Evolutionary conservation across 192 early-diverging fungal genomes (phyloP).

Genomic region (Coemansia sp.): DNA sequence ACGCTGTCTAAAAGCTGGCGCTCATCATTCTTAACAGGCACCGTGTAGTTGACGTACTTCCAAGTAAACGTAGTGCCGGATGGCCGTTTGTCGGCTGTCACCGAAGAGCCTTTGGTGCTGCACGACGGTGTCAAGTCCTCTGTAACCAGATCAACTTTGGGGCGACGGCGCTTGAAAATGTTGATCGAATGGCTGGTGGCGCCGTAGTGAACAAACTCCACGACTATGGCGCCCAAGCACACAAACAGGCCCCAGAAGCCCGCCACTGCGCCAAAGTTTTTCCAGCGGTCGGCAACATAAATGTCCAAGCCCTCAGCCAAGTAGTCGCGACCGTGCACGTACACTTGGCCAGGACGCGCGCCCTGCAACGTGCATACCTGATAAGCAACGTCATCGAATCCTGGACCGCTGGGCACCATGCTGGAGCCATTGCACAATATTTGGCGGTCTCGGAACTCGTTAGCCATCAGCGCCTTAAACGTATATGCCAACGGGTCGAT

Average conservation of each 20-base stretch:
- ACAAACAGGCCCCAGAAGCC: conserved; percentile 47
- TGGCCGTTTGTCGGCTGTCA: conserved; percentile 46
- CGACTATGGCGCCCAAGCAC: conserved; percentile 31
- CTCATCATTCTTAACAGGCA: conserved; percentile 60
- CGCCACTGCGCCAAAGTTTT: conserved; percentile 59
- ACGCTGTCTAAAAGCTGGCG: conserved; percentile 67
- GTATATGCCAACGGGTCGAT: conserved; percentile 71
- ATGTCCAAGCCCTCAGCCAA: conserved; percentile 57
- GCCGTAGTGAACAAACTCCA: conserved; percentile 65
- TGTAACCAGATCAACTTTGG: conserved; percentile 31
- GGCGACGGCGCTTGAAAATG: conserved; percentile 51
- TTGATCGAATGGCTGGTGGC: conserved; percentile 56
- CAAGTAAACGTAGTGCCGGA: conserved; percentile 61
- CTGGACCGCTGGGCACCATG: conserved; percentile 55
- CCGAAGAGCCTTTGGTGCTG: conserved; percentile 20
- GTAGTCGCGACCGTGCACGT: conserved; percentile 64
- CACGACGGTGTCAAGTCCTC: conserved; percentile 32
- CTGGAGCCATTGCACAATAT: conserved; percentile 26
- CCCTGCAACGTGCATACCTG: conserved; percentile 69
- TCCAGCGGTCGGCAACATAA: conserved; percentile 58
- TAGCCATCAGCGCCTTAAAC: conserved; percentile 62
- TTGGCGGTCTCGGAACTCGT: conserved; percentile 51
- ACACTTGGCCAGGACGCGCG: conserved; percentile 51
- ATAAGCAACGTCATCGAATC: conserved; percentile 49
- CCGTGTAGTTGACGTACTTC: conserved; percentile 67